Evolutionary conservation across 1,139 yeast species (phyloP).

Genomic region (Protomyces gravidus): DNA sequence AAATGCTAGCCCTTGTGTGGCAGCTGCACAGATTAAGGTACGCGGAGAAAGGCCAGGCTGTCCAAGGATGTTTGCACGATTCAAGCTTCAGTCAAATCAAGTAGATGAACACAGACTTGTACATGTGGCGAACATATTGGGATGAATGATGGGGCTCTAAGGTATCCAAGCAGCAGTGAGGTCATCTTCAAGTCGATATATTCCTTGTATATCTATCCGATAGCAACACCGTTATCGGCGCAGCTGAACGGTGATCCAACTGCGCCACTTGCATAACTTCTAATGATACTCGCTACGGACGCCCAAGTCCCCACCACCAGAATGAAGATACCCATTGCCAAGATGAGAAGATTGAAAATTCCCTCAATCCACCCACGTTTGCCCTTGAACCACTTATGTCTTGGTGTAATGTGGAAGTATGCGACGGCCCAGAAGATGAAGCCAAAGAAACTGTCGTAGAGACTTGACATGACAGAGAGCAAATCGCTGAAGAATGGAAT

Average conservation of each 20-base stretch:
- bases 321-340: constrained; percentile 50
- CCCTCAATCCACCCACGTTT: constrained; percentile 36
- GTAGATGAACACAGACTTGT: too few relatives aligned
- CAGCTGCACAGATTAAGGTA: too few relatives aligned
- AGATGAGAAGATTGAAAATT: constrained; percentile 44
- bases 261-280: constrained; percentile 47
- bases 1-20: too few relatives aligned
- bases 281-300: constrained; percentile 52
- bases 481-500: constrained; percentile 61
- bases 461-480: constrained; percentile 57
- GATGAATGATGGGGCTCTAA: too few relatives aligned
- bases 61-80: too few relatives aligned
- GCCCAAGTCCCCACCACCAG: constrained; percentile 60
- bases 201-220: background rate
- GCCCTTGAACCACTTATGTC: constrained; percentile 33
- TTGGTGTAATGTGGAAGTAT: constrained; percentile 42
- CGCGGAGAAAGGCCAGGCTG: too few relatives aligned
- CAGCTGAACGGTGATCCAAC: constrained; percentile 54
- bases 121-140: too few relatives aligned
- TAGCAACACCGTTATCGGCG: constrained; percentile 45
- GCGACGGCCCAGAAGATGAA: constrained; percentile 66
- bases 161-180: too few relatives aligned
- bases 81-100: too few relatives aligned
- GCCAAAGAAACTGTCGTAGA: constrained; percentile 64
- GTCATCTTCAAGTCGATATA: too few relatives aligned